Percentiles rank a stretch among this genome's conserved stretches.
Conservation (phyloP, 257 asterid species). For the Solanum tacnaense region DNA sequence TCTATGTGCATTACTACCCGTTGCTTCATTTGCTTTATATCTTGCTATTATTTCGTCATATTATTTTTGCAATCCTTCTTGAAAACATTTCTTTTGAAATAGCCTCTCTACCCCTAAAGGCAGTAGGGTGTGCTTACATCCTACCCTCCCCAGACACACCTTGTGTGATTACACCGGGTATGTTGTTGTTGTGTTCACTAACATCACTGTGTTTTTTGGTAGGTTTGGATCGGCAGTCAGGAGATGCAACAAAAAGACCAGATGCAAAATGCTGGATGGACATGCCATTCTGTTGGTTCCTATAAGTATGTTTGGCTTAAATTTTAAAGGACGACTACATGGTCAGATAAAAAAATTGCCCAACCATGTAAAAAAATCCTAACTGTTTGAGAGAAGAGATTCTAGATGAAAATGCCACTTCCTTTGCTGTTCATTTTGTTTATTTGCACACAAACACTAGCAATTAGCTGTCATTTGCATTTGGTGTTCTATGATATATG, state of each 20-base stretch:
- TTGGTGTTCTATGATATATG: neutral
- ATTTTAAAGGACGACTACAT: neutral
- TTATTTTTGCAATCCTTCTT: neutral
- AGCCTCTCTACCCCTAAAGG: neutral
- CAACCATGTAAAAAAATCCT: neutral
- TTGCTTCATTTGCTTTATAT: neutral
- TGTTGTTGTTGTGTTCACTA: neutral
- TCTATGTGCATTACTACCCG: neutral
- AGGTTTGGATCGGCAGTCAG: conserved; percentile 63
- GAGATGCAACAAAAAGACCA: conserved; percentile 25
- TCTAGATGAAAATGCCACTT: neutral
- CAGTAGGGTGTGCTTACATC: neutral
- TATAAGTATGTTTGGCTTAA: conserved; percentile 53
- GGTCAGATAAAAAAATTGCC: neutral
- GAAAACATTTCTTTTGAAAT: neutral
- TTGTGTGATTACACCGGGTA: neutral
- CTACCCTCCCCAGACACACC: neutral
- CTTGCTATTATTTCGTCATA: neutral
- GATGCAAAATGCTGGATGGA: conserved; percentile 61
- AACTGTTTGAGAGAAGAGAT: neutral
- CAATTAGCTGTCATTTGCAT: neutral
- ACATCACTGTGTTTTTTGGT: conserved; percentile 12
- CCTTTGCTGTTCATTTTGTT: neutral
- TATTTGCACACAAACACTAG: neutral
- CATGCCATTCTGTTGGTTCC: conserved; percentile 94